These are phyloP conservation scores for Nyctanthes arbortristis DNA, from an alignment of 257 asterid species.

Conservation along the genomic window DNA sequence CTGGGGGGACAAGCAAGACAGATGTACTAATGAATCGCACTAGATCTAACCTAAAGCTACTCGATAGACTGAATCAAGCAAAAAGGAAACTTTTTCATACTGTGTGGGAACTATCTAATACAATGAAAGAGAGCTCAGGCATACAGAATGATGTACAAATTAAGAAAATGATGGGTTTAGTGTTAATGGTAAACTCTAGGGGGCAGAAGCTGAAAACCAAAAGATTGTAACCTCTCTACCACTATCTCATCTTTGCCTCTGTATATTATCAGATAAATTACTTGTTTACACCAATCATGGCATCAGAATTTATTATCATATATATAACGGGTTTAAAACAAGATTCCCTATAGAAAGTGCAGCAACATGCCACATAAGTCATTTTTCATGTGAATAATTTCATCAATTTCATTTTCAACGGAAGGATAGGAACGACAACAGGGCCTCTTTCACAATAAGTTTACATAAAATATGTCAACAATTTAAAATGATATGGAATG, in stretches of 20 bases:
- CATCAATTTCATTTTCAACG: conserved; percentile 2
- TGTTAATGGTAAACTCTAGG: background rate
- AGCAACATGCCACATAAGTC: background rate
- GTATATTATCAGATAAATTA: background rate
- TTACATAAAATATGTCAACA: conserved; percentile 7
- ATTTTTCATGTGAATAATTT: background rate
- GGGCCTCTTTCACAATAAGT: background rate
- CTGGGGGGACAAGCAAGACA: background rate
- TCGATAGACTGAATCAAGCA: background rate
- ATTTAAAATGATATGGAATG: conserved; percentile 1
- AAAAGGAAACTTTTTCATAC: no score
- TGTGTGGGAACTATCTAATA: background rate
- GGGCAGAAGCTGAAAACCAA: background rate
- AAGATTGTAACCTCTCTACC: conserved; percentile 1
- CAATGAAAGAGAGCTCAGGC: background rate
- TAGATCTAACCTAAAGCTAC: background rate
- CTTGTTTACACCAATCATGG: background rate
- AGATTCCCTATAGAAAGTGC: background rate
- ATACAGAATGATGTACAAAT: background rate
- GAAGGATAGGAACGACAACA: background rate
- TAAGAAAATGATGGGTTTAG: background rate
- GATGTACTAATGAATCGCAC: background rate
- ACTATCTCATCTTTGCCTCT: background rate
- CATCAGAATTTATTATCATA: background rate
- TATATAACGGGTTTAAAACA: conserved; percentile 2